Evolutionary conservation across 2,329 filamentous ascomycete species (phyloP).

Genomic region (Bipolaris sorokiniana): DNA sequence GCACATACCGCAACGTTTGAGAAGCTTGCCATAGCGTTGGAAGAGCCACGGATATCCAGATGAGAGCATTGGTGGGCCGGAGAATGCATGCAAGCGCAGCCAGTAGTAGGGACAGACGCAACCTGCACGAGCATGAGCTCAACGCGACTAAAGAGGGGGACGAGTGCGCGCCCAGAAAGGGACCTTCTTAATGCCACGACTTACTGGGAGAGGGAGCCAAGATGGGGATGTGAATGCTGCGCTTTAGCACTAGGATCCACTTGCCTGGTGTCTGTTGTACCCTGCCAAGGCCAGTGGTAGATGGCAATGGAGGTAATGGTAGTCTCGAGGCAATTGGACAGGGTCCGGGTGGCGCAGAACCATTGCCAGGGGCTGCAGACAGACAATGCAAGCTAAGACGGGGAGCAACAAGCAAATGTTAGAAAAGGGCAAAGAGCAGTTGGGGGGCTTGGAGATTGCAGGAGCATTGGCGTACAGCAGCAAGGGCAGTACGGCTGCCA

Average conservation of each 20-base stretch:
- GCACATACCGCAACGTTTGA: constrained; percentile 54
- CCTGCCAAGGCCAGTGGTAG: constrained; percentile 83
- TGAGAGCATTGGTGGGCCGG: constrained; percentile 84
- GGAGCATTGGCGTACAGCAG: constrained; percentile 65
- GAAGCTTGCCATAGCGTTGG: constrained; percentile 58
- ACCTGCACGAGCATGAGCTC: constrained; percentile 40
- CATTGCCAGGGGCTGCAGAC: constrained; percentile 89
- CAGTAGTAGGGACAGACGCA: constrained; percentile 67
- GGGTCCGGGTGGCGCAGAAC: constrained; percentile 91
- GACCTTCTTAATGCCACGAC: constrained; percentile 19
- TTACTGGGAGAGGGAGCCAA: constrained; percentile 37
- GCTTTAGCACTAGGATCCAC: constrained; percentile 23
- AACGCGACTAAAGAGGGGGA: constrained; percentile 5
- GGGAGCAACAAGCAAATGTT: neutral
- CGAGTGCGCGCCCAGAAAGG: neutral
- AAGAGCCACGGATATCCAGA: constrained; percentile 75
- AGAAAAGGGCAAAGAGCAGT: neutral
- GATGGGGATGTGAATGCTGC: constrained; percentile 46
- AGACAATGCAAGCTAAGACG: constrained; percentile 69
- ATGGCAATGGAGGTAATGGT: constrained; percentile 81
- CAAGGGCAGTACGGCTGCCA: constrained; percentile 67
- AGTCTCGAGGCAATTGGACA: constrained; percentile 95
- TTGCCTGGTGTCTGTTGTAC: constrained; percentile 26
- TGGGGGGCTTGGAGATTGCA: constrained; percentile 12
- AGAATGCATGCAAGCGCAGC: constrained; percentile 84